Conservation (phyloP, 768 basidiomycete species). For the Mycena albidolilacea region DNA sequence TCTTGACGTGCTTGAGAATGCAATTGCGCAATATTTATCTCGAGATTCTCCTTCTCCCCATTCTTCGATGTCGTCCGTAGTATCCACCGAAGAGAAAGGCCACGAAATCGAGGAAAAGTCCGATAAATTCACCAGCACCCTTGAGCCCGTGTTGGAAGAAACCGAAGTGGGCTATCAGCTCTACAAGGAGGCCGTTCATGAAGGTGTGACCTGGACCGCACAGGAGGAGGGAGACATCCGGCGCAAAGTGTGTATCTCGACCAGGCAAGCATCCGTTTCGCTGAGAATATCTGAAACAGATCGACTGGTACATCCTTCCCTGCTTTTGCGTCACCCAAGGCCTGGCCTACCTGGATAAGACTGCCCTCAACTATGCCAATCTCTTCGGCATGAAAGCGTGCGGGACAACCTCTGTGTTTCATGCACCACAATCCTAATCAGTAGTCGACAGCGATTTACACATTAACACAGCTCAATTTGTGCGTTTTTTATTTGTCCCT, state of each 20-base stretch:
- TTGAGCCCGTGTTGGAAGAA: conserved; percentile 33
- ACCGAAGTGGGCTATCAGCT: conserved; percentile 38
- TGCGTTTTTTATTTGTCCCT: background rate
- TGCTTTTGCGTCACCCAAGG: conserved; percentile 49
- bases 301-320: conserved; percentile 47
- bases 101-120: conserved; percentile 15
- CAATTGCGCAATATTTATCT: background rate
- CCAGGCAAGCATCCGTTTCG: background rate
- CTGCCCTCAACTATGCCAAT: conserved; percentile 46
- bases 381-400: conserved; percentile 49
- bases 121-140: conserved; percentile 11
- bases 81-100: conserved; percentile 5
- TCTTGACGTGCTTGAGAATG: background rate
- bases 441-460: conserved; percentile 16
- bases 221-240: conserved; percentile 32
- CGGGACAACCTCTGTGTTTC: background rate
- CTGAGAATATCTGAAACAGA: conserved; percentile 9
- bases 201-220: conserved; percentile 30
- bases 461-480: conserved; percentile 35
- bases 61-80: conserved; percentile 27
- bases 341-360: conserved; percentile 50
- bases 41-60: background rate
- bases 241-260: conserved; percentile 36
- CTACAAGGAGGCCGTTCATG: conserved; percentile 31
- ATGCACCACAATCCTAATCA: background rate